Percentiles rank a stretch among this genome's conserved stretches.
phyloP scores from a whole-genome alignment of 164 flowering plant genomes.

The Dillenia turbinata region DNA sequence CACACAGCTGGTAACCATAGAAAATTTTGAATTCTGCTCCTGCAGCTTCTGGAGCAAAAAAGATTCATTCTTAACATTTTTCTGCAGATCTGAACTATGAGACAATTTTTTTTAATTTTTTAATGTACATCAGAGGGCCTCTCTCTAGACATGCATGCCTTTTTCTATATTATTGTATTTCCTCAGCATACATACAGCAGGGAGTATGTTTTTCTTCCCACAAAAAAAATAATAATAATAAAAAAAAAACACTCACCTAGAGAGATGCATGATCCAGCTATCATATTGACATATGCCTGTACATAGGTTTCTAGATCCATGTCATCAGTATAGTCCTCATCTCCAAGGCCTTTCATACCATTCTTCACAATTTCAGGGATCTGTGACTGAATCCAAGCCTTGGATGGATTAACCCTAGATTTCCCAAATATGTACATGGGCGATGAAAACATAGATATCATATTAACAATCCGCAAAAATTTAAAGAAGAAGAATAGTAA shows the following conservation, averaged over 20 bases:
- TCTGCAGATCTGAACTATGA: too few species aligned
- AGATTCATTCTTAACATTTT: too few species aligned
- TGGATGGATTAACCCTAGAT: conserved; percentile 65
- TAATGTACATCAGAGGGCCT: too few species aligned
- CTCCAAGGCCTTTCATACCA: conserved; percentile 47
- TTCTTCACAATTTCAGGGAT: conserved; percentile 71
- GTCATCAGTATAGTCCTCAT: conserved; percentile 57
- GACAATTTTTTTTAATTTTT: too few species aligned
- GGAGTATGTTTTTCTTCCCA: too few species aligned
- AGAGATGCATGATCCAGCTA: conserved; percentile 87
- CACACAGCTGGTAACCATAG: too few species aligned
- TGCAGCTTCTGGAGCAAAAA: too few species aligned
- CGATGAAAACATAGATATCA: conserved; percentile 5
- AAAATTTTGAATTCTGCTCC: too few species aligned
- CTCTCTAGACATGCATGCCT: too few species aligned
- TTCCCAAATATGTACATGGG: too few species aligned
- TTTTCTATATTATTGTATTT: too few species aligned
- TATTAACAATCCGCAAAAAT: conserved; percentile 3
- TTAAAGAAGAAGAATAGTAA: background rate
- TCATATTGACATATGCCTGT: conserved; percentile 85
- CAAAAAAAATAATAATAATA: background rate
- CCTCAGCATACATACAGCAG: too few species aligned
- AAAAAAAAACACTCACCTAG: conserved; percentile 50
- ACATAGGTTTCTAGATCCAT: conserved; percentile 73
- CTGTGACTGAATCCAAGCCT: conserved; percentile 80